Base-by-base conservation (phyloP, 331 rosid genomes). In the Acacia pycnantha region DNA sequence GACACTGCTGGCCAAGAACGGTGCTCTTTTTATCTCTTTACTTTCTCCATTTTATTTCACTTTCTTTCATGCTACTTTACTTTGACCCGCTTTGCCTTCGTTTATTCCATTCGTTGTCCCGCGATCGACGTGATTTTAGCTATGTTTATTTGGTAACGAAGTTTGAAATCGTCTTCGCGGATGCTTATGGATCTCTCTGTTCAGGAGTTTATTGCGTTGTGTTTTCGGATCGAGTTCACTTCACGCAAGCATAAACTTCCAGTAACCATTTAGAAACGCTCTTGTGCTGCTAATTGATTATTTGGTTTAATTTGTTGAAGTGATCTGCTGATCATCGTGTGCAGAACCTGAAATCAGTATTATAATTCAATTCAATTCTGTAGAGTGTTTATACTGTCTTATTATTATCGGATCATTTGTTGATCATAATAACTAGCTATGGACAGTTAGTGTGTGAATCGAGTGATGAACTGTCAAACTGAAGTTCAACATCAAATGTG, bases 1-100 rank as follows among this genome's bases (percentile, higher is more conserved):
- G 99, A 95, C 89, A 95, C 97, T 2, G 99, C 99, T 3, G 99
- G 98, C 77, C 99, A 95, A 92, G 99, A 95, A 84, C 89, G 98
- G 48, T 79, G 64, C 10, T 8, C 76, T 44, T 80, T 24, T 79
- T 31, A 43, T 65, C 51, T 53, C 58, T 18, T 18, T 81, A 19
- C 77, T 83, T 71, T 73, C 53, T 15, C 51, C 2, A 50, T 47
- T 46, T 7, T 15, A 8, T 27, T 41, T 13, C 27, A 29, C 8
- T 59, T 61, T 24, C 6, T 61, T 61, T 27, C 11, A 29, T 62
- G 69, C 41, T 29, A 66, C 48, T 12, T 22, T 62, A 35, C 48
- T 22, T 13, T 48, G 2, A 51, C n/a, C 66, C 33, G 6, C 1
- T 74, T 15, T 54, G 22, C 21, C 27, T 21, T 54, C 21, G 29